Conservation (phyloP, 345 rosid species). For the Clarkia xantiana region DNA sequence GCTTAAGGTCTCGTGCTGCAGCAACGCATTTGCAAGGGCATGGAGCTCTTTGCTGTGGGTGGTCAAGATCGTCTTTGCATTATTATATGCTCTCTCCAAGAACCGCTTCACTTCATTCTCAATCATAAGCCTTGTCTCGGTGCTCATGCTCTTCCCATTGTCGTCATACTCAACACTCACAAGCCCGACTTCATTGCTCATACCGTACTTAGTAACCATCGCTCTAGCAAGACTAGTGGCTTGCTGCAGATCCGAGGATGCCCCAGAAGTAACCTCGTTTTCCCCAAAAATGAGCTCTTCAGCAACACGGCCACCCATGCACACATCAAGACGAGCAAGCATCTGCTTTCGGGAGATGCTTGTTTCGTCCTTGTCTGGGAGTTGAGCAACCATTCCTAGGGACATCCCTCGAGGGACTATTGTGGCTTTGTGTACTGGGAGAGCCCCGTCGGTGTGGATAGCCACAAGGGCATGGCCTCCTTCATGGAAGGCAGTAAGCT, state of each 20-base stretch:
- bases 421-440: slow-evolving; percentile 93
- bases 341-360: slow-evolving; percentile 71
- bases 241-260: slow-evolving; percentile 68
- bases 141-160: slow-evolving; percentile 96
- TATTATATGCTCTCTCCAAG: slow-evolving; percentile 72
- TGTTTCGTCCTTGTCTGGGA: slow-evolving; percentile 77
- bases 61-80: slow-evolving; percentile 70
- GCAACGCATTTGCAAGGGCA: slow-evolving; percentile 75
- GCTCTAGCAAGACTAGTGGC: slow-evolving; percentile 76
- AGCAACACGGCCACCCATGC: slow-evolving; percentile 94
- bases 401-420: slow-evolving; percentile 91
- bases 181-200: slow-evolving; percentile 84
- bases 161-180: slow-evolving; percentile 66
- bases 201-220: slow-evolving; percentile 84
- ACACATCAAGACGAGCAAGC: slow-evolving; percentile 90
- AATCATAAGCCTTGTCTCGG: slow-evolving; percentile 80
- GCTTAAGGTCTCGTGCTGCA: slow-evolving; percentile 58
- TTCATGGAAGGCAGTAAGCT: slow-evolving; percentile 83
- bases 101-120: slow-evolving; percentile 67
- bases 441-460: slow-evolving; percentile 76
- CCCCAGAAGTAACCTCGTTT: slow-evolving; percentile 77
- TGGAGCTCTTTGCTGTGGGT: slow-evolving; percentile 63
- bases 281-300: slow-evolving; percentile 94
- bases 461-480: slow-evolving; percentile 99
- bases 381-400: slow-evolving; percentile 87